Evolutionary conservation across 225 moss, liverwort and hornwort genomes (phyloP).

Genomic region (Polytrichum formosum): DNA sequence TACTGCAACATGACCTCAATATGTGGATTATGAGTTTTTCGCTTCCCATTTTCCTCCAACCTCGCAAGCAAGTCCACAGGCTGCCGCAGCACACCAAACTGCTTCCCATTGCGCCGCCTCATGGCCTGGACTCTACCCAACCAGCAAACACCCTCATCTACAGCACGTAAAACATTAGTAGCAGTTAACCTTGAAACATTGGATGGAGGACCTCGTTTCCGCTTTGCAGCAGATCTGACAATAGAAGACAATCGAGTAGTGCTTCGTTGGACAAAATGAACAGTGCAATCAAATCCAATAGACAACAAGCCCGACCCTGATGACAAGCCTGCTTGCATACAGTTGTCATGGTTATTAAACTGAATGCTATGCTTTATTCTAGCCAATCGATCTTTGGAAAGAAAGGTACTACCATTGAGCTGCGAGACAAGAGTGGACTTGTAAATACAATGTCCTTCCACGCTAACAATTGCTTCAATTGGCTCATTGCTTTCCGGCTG

Average conservation of each 20-base stretch:
- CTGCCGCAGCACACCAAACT: conserved; percentile 1
- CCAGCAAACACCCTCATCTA: conserved; percentile 5
- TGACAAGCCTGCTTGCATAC: neutral
- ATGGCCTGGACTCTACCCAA: conserved; percentile 1
- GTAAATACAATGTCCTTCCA: neutral
- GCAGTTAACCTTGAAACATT: neutral
- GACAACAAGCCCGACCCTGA: neutral
- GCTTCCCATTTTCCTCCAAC: neutral
- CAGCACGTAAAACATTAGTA: neutral
- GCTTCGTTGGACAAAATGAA: conserved; percentile 1
- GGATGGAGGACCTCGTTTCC: neutral
- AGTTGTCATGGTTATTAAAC: conserved; percentile 5
- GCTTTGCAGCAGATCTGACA: neutral
- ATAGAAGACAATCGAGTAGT: conserved; percentile 1
- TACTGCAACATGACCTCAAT: neutral
- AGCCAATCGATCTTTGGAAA: conserved; percentile 1
- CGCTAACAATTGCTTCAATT: neutral
- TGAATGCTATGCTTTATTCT: neutral
- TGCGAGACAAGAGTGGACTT: neutral
- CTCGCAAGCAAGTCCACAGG: neutral
- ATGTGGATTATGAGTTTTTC: neutral
- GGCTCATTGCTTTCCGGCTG: neutral
- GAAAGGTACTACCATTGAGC: neutral
- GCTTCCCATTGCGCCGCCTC: conserved; percentile 2
- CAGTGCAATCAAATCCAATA: neutral